Base-by-base conservation (phyloP, 495 filamentous ascomycete species). In the Penicillium psychrofluorescens region DNA sequence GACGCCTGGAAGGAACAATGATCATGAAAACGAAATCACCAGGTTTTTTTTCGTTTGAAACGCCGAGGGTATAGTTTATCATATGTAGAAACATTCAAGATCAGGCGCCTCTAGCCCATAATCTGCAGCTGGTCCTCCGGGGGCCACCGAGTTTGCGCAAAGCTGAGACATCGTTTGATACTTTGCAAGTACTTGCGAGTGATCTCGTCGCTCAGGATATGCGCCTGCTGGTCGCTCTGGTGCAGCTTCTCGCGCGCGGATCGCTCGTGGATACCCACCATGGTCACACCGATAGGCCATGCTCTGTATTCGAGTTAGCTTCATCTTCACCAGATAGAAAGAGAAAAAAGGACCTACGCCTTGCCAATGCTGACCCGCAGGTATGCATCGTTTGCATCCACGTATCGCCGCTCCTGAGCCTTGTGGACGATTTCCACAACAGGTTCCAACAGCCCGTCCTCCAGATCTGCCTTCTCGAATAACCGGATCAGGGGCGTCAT, bases 211-310 rank as follows among this genome's bases (percentile, higher is more conserved):
- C 88, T 90, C 80, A 98, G 88, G 56, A 98, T 95, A 64, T 98
- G 94, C 6, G 90, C 92, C 48, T 88, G 78, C 58, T 90, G 84
- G 51, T 87, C 90, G 48, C 78, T 78, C 62, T 90, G 79, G 58
- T 97, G 90, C 37, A 98, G 71, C 68, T 97, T 97, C 67, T 98
- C 92, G 32, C 92, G 78, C 6, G 92, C 91, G 36, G 82, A 88
- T 48, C 92, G 81, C 69, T 97, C 92, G 78, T 98, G 92, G 57
- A 98, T 98, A 73, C 92, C 92, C 50, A 98, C 92, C 92, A 97
- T 96, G 54, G 92, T 98, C 28, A 98, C 92, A 67, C 92, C 92
- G 61, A 98, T 98, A 27, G 92, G 92, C 92, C 92, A 98, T 15
- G 92, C 92, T 49, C 76, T 79, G 44, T 22, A 42, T 11, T 3